Percentiles rank a stretch among this genome's conserved stretches.
Evolutionary conservation across 441 rosid genomes (phyloP).

Genomic region (Adansonia grandidieri): DNA sequence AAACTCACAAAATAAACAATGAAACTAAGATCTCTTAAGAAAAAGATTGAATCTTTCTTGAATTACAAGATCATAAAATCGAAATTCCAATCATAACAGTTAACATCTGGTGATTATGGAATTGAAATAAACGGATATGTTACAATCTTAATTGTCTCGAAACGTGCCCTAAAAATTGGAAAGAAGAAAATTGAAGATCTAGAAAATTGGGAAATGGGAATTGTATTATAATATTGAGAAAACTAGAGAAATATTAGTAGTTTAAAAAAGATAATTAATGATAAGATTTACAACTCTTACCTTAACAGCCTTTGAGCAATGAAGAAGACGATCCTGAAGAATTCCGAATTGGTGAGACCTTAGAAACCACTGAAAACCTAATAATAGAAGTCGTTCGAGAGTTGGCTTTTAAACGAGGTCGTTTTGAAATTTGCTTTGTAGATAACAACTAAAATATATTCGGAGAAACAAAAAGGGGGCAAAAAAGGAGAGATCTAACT

Average conservation of each 20-base stretch:
- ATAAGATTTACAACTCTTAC: background rate
- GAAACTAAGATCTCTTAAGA: background rate
- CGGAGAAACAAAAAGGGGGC: background rate
- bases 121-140: conserved; percentile 7
- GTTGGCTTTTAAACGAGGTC: background rate
- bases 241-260: background rate
- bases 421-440: background rate
- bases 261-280: background rate
- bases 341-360: background rate
- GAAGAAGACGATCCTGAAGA: background rate
- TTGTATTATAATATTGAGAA: background rate
- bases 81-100: background rate
- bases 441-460: background rate
- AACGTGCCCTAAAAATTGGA: background rate
- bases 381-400: background rate
- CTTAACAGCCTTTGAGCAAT: conserved; percentile 6
- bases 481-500: background rate
- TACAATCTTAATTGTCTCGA: background rate
- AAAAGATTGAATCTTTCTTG: background rate
- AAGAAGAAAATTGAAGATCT: background rate
- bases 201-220: background rate
- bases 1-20: background rate
- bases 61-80: background rate
- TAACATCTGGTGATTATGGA: background rate
- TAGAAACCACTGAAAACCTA: background rate